A percentile compares a stretch with the other conserved stretches of the same genome.
phyloP scores from a whole-genome alignment of 2,329 filamentous ascomycete genomes.

The Didymella pomorum region DNA sequence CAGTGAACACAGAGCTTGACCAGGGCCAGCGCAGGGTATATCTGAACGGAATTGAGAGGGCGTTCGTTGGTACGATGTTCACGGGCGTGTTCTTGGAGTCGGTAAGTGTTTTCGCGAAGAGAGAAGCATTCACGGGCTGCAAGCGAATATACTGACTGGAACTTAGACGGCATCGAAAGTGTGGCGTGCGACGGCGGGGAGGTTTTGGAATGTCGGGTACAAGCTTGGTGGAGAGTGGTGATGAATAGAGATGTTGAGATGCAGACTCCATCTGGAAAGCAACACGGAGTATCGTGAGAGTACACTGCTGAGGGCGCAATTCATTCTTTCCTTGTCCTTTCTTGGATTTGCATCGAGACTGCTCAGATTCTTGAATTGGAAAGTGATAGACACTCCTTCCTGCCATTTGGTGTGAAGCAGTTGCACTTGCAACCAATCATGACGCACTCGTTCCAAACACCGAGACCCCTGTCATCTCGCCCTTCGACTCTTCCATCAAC shows the following conservation, averaged over 20 bases:
- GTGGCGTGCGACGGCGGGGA: conserved; percentile 62
- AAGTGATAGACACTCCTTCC: not conserved
- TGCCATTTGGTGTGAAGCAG: not conserved
- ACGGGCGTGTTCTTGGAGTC: conserved; percentile 57
- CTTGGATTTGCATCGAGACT: not conserved
- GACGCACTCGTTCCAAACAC: not conserved
- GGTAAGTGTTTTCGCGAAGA: conserved; percentile 42
- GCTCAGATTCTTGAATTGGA: not conserved
- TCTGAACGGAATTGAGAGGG: conserved; percentile 54
- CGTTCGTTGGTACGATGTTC: conserved; percentile 62
- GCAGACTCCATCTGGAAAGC: too few species aligned
- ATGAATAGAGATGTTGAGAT: not conserved
- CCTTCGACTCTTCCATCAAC: not conserved
- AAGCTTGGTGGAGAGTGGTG: conserved; percentile 64
- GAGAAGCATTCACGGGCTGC: too few species aligned
- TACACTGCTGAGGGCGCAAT: too few species aligned
- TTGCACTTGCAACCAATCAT: not conserved
- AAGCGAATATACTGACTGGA: not conserved
- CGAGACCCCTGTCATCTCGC: not conserved
- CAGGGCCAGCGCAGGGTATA: conserved; percentile 55
- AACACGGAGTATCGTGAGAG: too few species aligned
- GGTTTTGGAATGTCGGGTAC: conserved; percentile 59
- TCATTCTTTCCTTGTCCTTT: not conserved
- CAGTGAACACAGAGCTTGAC: conserved; percentile 56
- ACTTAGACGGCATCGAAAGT: conserved; percentile 52